phyloP scores from a whole-genome alignment of 2,329 filamentous ascomycete species.

The Neonectria magnoliae region DNA sequence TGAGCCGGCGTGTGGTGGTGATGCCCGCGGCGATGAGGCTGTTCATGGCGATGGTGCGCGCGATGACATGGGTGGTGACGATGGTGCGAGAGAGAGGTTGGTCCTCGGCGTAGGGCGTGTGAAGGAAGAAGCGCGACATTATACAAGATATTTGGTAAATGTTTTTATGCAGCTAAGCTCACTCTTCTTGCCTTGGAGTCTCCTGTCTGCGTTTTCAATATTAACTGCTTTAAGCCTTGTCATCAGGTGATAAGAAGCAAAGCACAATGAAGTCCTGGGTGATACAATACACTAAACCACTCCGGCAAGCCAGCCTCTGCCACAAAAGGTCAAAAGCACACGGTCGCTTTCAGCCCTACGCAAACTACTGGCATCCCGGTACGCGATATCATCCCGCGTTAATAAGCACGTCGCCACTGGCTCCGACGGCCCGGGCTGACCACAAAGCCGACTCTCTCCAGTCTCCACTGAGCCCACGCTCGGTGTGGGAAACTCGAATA shows the following conservation, averaged over 20 bases:
- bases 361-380: not conserved
- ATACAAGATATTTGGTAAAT: conserved; percentile 13
- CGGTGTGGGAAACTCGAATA: not conserved
- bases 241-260: not conserved
- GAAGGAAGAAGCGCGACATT: conserved; percentile 67
- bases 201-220: not conserved
- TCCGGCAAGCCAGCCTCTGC: not conserved
- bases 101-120: conserved; percentile 69
- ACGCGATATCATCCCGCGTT: not conserved
- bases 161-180: conserved; percentile 5
- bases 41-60: conserved; percentile 64
- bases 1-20: conserved; percentile 46
- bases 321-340: not conserved
- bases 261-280: not conserved
- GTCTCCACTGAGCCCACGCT: not conserved
- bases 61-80: conserved; percentile 68
- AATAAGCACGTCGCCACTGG: conserved; percentile 5
- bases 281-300: not conserved
- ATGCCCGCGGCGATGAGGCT: conserved; percentile 58
- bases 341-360: not conserved
- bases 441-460: not conserved
- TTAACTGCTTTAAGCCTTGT: not conserved
- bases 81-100: conserved; percentile 65
- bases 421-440: conserved; percentile 5
- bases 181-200: not conserved